Percentiles rank a stretch among this genome's conserved stretches.
Evolutionary conservation across 345 rosid species (phyloP).

Genomic region (Citrus sp.): DNA sequence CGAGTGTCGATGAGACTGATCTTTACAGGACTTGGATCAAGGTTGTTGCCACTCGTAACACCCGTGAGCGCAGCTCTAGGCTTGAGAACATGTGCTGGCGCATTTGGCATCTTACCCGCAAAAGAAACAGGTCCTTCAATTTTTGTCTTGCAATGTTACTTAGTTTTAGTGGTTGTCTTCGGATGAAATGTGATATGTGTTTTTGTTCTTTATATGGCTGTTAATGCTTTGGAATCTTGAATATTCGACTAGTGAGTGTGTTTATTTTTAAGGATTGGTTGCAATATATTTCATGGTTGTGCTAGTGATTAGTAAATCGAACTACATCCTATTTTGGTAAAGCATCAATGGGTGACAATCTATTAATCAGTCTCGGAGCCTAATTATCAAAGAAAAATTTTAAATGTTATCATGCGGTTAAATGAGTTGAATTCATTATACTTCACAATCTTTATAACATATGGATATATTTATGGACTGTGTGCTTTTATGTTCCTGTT

Average conservation of each 20-base stretch:
- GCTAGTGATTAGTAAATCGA: not conserved
- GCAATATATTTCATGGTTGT: too few relatives aligned
- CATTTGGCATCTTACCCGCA: constrained; percentile 97
- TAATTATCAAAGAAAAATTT: not conserved
- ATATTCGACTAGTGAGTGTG: not conserved
- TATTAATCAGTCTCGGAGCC: not conserved
- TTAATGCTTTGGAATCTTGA: not conserved
- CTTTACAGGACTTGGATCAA: constrained; percentile 90
- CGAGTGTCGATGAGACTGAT: constrained; percentile 90
- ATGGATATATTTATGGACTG: not conserved
- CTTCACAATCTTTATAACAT: not conserved
- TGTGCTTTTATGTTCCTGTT: not conserved
- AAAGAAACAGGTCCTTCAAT: constrained; percentile 77
- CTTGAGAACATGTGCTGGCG: constrained; percentile 99
- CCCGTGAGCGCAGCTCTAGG: constrained; percentile 89
- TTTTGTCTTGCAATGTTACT: not conserved
- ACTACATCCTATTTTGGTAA: not conserved
- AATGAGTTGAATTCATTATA: not conserved
- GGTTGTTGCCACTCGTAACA: constrained; percentile 91
- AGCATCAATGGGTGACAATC: not conserved
- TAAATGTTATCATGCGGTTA: not conserved
- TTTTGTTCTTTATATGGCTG: not conserved
- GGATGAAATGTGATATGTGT: not conserved
- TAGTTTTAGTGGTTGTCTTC: not conserved
- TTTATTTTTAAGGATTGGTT: too few relatives aligned